Evolutionary conservation across 164 flowering plant genomes (phyloP), one percentile per base, ranked within the genome.

Genomic region (Dillenia turbinata): DNA sequence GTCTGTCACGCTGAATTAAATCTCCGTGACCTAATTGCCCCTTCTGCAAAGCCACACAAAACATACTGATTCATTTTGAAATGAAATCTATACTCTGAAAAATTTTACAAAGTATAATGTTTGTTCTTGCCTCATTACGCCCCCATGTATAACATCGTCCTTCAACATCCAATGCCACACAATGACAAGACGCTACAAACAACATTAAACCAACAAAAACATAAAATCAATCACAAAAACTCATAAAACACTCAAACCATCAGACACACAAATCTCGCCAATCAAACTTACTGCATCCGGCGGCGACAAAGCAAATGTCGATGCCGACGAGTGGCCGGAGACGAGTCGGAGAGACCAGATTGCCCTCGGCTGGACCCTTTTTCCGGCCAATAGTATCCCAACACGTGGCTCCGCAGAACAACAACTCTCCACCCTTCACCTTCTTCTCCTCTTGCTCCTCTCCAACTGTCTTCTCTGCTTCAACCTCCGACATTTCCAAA

Each of bases 121-220:
- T 10, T 12, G 43, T 12, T 10, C 76, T 64, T 77, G 74, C 99
- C 84, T 88, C 92, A 71, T 95, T 95, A 51, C 96, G 81, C 44
- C 99, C 99, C 99, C 99, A 95, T 0, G 99, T 95, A 67, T 92
- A 95, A 75, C 96, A 90, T 24, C 94, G 92, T 26, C 99, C 99
- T 64, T 88, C 88, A 44, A 81, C 92, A 76, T 95, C 99, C 86
- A 95, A 77, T 2, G 99, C 99, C 73, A 95, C 92, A 59, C 97
- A 92, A 71, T 95, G 99, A 69, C 85, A 84, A 6, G 99, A 92
- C 10, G 76, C 97, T 95, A 65, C 79, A 73, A n/a, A 44, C 48
- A 56, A 24, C 43, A 69, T 40, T 26, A 9, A 47, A 5, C 45
- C 22, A 61, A 40, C 22, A 62, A 47, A 60, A 59, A 44, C 43